Percentiles rank a stretch among this genome's conserved stretches.
These are phyloP conservation scores for Aspergillus eucalypticola DNA, from an alignment of 2,329 filamentous ascomycete genomes.

Conservation along the genomic window DNA sequence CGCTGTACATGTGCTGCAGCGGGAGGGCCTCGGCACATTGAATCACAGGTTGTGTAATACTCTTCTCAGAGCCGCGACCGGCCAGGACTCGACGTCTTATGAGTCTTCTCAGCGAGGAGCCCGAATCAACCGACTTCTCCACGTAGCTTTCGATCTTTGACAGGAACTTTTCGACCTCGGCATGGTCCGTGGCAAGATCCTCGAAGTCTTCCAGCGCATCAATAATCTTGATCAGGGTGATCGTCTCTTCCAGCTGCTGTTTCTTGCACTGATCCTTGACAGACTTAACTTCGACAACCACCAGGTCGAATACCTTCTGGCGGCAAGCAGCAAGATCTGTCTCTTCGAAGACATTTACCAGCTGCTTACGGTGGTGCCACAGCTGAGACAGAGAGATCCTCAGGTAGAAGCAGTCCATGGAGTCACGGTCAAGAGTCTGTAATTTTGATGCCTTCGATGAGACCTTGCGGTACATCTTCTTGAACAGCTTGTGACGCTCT, in stretches of 20 bases:
- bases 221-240: conserved; percentile 39
- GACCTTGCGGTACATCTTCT: conserved; percentile 37
- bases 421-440: conserved; percentile 34
- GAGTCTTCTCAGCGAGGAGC: conserved; percentile 28
- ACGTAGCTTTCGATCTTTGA: conserved; percentile 39
- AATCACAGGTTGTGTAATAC: conserved; percentile 31
- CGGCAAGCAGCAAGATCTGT: conserved; percentile 35
- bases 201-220: conserved; percentile 44
- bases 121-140: conserved; percentile 36
- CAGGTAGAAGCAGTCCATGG: conserved; percentile 40
- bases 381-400: conserved; percentile 38
- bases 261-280: conserved; percentile 39
- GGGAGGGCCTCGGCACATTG: conserved; percentile 38
- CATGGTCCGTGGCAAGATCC: conserved; percentile 36
- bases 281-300: conserved; percentile 38
- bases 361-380: conserved; percentile 33
- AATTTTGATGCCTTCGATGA: conserved; percentile 32
- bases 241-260: conserved; percentile 33
- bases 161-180: conserved; percentile 38
- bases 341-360: conserved; percentile 31
- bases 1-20: conserved; percentile 38
- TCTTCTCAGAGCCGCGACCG: conserved; percentile 29
- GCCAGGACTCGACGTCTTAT: conserved; percentile 39
- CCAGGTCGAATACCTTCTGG: conserved; percentile 34
- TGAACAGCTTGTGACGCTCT: conserved; percentile 36